Evolutionary conservation across 352 stramenopile species (phyloP).

Genomic region (Globisporangium heterothallicum): DNA sequence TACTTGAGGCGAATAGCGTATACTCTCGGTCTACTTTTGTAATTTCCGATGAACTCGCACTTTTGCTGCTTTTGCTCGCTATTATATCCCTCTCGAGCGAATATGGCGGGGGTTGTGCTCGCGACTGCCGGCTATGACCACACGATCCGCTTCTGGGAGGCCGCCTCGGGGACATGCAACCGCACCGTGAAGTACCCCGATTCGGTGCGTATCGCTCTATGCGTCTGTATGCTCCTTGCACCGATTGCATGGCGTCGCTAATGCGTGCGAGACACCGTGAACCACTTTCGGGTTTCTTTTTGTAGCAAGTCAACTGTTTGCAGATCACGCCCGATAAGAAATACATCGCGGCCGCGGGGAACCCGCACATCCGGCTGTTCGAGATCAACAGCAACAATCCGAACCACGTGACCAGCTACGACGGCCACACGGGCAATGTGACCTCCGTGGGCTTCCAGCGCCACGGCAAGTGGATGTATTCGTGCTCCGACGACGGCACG

Average conservation of each 20-base stretch:
- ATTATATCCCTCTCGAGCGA: conserved; percentile 3
- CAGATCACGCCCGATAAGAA: conserved; percentile 97
- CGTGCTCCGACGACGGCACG: conserved; percentile 94
- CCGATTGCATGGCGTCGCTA: too few relatives aligned
- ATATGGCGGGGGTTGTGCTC: conserved; percentile 91
- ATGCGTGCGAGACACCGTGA: too few relatives aligned
- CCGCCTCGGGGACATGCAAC: conserved; percentile 92
- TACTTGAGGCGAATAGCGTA: background rate
- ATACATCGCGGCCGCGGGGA: conserved; percentile 95
- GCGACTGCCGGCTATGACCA: conserved; percentile 97
- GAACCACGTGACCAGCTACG: conserved; percentile 93
- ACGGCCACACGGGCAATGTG: conserved; percentile 96
- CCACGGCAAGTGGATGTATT: conserved; percentile 97
- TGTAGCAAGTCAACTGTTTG: conserved; percentile 94
- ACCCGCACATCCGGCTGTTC: conserved; percentile 96
- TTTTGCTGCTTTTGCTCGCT: background rate
- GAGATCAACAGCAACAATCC: conserved; percentile 96
- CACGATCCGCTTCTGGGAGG: conserved; percentile 98
- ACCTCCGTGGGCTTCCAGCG: conserved; percentile 97
- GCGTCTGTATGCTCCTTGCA: background rate
- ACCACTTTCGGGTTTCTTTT: background rate
- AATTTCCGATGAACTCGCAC: background rate
- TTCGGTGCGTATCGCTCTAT: conserved; percentile 45
- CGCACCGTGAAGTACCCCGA: conserved; percentile 95
- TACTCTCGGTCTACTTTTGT: background rate